Evolutionary conservation across 164 flowering plant species (phyloP).

Genomic region (Vitis rupestris): DNA sequence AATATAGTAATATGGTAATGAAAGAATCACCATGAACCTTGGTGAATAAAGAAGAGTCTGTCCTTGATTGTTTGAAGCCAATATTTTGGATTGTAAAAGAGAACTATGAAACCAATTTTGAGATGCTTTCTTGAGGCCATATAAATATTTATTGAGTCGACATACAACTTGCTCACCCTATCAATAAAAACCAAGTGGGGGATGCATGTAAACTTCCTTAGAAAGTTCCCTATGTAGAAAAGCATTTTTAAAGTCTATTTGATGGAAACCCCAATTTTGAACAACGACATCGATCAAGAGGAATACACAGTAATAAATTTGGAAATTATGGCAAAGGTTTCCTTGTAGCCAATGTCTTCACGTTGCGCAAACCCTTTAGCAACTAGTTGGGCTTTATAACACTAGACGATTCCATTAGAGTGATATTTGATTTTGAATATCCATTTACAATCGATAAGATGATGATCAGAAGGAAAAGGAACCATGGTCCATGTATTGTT

Average conservation of each 20-base stretch:
- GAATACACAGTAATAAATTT: background rate
- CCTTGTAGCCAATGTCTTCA: background rate
- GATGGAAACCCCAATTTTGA: slow-evolving; percentile 5
- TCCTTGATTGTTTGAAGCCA: slow-evolving; percentile 3
- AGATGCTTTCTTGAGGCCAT: no score
- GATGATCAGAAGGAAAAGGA: no score
- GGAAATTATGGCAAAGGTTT: background rate
- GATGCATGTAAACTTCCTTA: slow-evolving; percentile 10
- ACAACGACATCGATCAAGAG: background rate
- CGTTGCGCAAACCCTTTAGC: background rate
- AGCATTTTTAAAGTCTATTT: slow-evolving; percentile 11
- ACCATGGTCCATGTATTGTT: no score
- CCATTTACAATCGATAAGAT: no score
- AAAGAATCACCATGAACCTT: no score
- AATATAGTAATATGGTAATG: slow-evolving; percentile 2
- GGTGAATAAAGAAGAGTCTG: slow-evolving; percentile 1
- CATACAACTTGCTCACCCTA: background rate
- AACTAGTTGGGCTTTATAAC: background rate
- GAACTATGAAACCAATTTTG: background rate
- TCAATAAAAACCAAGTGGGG: background rate
- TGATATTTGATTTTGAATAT: background rate
- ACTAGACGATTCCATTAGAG: background rate
- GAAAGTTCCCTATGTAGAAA: slow-evolving; percentile 6
- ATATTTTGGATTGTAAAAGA: background rate
- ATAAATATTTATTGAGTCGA: no score